Evolutionary conservation across 768 basidiomycete species (phyloP), one percentile per base, ranked within the genome.

Genomic region (Tulasnella sp.): DNA sequence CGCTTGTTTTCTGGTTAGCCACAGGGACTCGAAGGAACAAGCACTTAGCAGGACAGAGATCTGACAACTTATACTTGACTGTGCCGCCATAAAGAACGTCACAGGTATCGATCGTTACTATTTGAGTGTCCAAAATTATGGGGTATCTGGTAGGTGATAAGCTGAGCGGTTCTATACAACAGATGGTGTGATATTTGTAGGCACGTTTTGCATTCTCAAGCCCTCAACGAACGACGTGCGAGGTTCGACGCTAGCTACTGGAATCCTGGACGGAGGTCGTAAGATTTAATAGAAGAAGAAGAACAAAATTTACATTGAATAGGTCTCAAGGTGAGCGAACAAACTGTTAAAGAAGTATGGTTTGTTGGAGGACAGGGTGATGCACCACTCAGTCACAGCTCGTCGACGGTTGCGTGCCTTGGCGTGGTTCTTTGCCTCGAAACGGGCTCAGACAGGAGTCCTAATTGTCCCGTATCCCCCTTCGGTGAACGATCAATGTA

Each of bases 81-180:
- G 23, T 23, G 51, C 1, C 23, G 7, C 51, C 51, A 18, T 51
- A n/a, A 51, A 51, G 23, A 10, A 23, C 23, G 3, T 5, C 44
- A 44, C 15, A 44, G 44, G 16, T 15, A 44, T 18, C 44, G 11
- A 13, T 18, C 15, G 16, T 44, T 44, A 16, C 15, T 44, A 44
- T 40, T 5, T 35, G 35, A 35, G 35, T 35, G 35, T 35, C 35
- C 35, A 35, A 35, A 93, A 18, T 94, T 94, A 75, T 83, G 95
- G 72, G 93, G 93, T 0, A 90, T 93, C 71, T 94, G 92, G 92
- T 92, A 81, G 77, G 86, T 40, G 46, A 6, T 39, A 20, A 13
- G 15, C 9, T 26, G 16, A 57, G 26, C 9, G 55, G 9, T 23
- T 18, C 15, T 9, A 23, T 18, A 9, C 67, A 37, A 18, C 18